Evolutionary conservation across 768 basidiomycete genomes (phyloP).

Genomic region (Polyporus arcularius): DNA sequence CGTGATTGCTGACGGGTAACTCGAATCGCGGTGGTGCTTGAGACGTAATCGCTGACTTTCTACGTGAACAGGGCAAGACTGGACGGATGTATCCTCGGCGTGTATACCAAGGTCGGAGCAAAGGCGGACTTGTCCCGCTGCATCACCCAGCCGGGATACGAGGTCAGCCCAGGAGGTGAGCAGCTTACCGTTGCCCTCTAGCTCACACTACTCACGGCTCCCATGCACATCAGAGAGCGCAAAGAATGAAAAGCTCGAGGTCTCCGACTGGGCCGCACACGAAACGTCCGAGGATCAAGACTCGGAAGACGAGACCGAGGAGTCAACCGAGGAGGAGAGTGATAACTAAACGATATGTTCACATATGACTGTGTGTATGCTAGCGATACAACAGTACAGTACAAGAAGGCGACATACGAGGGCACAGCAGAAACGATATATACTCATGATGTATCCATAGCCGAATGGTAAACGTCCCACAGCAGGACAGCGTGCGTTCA

Average conservation of each 20-base stretch:
- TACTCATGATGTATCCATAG: conserved; percentile 12
- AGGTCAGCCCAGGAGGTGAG: conserved; percentile 63
- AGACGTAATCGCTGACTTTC: background rate
- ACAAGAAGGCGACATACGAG: conserved; percentile 16
- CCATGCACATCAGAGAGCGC: conserved; percentile 43
- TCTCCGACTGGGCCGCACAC: conserved; percentile 54
- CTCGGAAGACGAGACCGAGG: conserved; percentile 26
- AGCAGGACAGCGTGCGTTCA: conserved; percentile 12
- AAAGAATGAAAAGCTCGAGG: conserved; percentile 58
- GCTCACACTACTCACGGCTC: background rate
- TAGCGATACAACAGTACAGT: conserved; percentile 24
- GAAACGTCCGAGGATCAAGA: conserved; percentile 31
- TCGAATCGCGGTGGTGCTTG: background rate
- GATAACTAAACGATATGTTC: conserved; percentile 16
- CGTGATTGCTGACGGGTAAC: conserved; percentile 83
- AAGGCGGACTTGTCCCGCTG: conserved; percentile 71
- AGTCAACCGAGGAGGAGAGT: conserved; percentile 22
- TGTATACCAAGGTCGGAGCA: conserved; percentile 67
- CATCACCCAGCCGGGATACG: conserved; percentile 78
- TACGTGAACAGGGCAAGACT: conserved; percentile 59
- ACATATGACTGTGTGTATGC: conserved; percentile 21
- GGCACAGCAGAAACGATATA: conserved; percentile 16
- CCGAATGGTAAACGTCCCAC: conserved; percentile 2
- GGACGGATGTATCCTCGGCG: conserved; percentile 75
- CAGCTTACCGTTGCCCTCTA: background rate